phyloP scores from a whole-genome alignment of 352 stramenopile species.

The Blastocystis sp. region DNA sequence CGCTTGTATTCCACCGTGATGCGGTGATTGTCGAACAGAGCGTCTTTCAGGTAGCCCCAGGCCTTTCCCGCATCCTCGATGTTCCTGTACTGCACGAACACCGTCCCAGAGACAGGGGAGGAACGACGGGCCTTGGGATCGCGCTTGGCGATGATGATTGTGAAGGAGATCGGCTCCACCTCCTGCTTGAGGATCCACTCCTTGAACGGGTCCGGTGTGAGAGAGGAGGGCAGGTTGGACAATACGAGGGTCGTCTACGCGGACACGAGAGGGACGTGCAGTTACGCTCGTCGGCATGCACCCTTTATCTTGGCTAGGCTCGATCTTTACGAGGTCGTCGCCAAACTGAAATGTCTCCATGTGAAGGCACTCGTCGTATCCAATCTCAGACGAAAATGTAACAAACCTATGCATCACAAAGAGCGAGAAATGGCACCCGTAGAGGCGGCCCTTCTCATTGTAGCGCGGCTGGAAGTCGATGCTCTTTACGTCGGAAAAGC shows the following conservation, averaged over 20 bases:
- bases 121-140: background rate
- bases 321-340: slow-evolving; percentile 18
- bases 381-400: slow-evolving; percentile 45
- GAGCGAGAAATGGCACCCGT: background rate
- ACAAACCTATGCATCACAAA: slow-evolving; percentile 11
- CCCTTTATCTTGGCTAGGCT: slow-evolving; percentile 30
- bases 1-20: slow-evolving; percentile 42
- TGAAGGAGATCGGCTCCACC: slow-evolving; percentile 50
- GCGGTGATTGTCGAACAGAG: background rate
- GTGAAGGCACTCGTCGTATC: slow-evolving; percentile 14
- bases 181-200: slow-evolving; percentile 56
- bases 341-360: slow-evolving; percentile 25
- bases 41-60: slow-evolving; percentile 59
- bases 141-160: background rate
- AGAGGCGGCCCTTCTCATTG: slow-evolving; percentile 60
- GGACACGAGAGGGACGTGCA: background rate
- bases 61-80: slow-evolving; percentile 56
- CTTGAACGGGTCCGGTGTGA: slow-evolving; percentile 1
- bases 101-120: background rate
- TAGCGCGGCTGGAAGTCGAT: slow-evolving; percentile 67
- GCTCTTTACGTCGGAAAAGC: slow-evolving; percentile 51
- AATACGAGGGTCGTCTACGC: slow-evolving; percentile 41
- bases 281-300: slow-evolving; percentile 58
- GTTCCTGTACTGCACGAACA: slow-evolving; percentile 60
- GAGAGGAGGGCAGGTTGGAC: background rate